Evolutionary conservation across 2,329 filamentous ascomycete species (phyloP).

Genomic region (Nakataea oryzae): DNA sequence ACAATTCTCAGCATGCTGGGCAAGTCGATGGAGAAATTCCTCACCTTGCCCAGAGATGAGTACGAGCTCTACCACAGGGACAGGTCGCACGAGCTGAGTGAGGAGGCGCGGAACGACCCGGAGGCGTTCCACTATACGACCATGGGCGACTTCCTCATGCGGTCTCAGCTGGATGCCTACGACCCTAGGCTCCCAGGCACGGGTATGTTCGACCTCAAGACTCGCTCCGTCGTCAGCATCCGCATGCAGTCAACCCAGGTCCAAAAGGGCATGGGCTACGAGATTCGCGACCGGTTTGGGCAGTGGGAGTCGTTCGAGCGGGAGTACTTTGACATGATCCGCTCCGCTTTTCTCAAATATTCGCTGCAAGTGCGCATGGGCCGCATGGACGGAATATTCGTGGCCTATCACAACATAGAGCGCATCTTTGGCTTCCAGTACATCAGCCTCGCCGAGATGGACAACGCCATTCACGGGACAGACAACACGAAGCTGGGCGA

Average conservation of each 20-base stretch:
- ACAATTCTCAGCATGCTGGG: conserved; percentile 88
- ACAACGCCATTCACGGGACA: conserved; percentile 77
- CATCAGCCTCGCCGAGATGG: conserved; percentile 77
- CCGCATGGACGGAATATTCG: conserved; percentile 96
- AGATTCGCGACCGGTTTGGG: conserved; percentile 68
- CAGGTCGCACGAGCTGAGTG: conserved; percentile 56
- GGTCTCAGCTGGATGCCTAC: conserved; percentile 87
- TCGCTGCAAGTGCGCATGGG: conserved; percentile 94
- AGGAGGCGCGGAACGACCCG: conserved; percentile 59
- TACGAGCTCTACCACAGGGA: conserved; percentile 75
- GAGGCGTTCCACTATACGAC: conserved; percentile 85
- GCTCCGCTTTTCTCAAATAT: conserved; percentile 91
- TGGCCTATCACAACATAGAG: conserved; percentile 89
- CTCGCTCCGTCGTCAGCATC: conserved; percentile 80
- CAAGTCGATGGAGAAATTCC: conserved; percentile 91
- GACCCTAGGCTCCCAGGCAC: conserved; percentile 79
- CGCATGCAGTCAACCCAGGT: conserved; percentile 73
- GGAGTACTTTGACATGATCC: conserved; percentile 95
- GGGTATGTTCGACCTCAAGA: conserved; percentile 95
- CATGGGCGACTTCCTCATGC: conserved; percentile 80
- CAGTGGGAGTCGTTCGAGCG: conserved; percentile 86
- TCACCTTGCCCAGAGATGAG: conserved; percentile 72
- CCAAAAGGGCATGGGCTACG: conserved; percentile 71
- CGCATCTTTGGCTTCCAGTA: conserved; percentile 98
- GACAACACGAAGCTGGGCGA: conserved; percentile 58